Conservation (phyloP, 106 monocot genomes). For the Amphibolis antarctica region DNA sequence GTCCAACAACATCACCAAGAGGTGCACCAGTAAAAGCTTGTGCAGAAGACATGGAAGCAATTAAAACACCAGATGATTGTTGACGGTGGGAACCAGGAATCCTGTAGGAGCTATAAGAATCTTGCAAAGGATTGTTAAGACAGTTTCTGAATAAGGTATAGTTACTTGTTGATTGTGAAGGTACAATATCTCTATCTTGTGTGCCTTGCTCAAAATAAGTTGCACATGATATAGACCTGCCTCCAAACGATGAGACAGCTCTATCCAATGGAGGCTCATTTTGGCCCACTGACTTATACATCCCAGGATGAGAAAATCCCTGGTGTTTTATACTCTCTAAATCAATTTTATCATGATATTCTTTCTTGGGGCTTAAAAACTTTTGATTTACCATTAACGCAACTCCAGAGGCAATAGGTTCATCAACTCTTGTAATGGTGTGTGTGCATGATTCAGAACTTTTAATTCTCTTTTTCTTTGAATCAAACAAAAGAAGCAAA, state of each 20-base stretch:
- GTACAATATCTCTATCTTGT: neutral
- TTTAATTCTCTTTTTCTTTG: conserved; percentile 1
- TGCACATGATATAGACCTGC: neutral
- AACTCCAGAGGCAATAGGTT: neutral
- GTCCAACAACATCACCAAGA: neutral
- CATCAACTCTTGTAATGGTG: too few species aligned
- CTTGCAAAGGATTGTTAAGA: neutral
- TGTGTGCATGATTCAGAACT: neutral
- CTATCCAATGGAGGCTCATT: neutral
- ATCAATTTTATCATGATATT: neutral
- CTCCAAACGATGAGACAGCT: neutral
- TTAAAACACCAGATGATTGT: neutral
- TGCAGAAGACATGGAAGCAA: too few species aligned
- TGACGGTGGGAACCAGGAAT: conserved; percentile 2
- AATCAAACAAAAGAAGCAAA: conserved; percentile 15
- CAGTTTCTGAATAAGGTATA: neutral
- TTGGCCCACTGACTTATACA: neutral
- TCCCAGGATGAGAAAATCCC: neutral
- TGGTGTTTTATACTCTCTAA: neutral
- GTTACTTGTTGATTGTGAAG: neutral
- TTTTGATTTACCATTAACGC: neutral
- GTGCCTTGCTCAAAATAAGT: neutral
- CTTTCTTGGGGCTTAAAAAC: neutral
- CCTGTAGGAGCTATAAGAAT: neutral
- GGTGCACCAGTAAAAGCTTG: too few species aligned